Evolutionary conservation across 1,284 basidiomycete species (phyloP), one percentile per base, ranked within the genome.

Genomic region (Apiotrichum domesticum): DNA sequence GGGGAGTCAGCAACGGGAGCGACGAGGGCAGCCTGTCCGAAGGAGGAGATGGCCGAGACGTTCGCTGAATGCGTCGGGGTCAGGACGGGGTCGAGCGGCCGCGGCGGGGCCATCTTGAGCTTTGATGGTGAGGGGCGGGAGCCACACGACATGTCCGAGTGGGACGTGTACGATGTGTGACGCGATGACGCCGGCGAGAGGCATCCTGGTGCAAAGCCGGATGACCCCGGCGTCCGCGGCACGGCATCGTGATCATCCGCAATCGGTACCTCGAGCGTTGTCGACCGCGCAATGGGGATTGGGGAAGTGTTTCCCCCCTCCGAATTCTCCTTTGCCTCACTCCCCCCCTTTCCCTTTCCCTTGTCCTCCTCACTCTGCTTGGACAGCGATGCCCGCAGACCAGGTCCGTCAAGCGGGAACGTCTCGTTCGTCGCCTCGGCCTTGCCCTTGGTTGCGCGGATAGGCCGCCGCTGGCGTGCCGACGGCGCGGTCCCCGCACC

Each of bases 11-110:
- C 37, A 4, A 37, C 29, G 14, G 42, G 44, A 8, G 39, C 39
- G 4, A 49, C 44, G 0, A 40, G 39, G 0, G 49, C 32, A 5
- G 9, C 35, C 21, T 49, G 47, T n/a, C 47, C 47, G 4, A 45
- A 49, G 15, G 52, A 49, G n/a, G 14, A 32, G n/a, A 35, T 8
- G 10, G 47, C 47, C 13, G 50, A 42, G 11, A 56, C 55, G 46
- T 42, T 43, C 4, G 59, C 47, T 7, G 47, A 52, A 48, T 61
- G 53, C 40, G 52, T 35, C 1, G 61, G 52, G 0, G 61, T 62
- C n/a, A 62, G 52, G 10, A 62, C 55, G 1, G 61, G 61, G 34
- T 56, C 61, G 50, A 62, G 61, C 2, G 57, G 46, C 13, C 51
- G 46, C 0, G 60, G 32, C 1, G 52, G 32, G 3, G 42, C 49